These are phyloP conservation scores for Sugiyamaella mastotermitis DNA, from an alignment of 805 yeast species.

Conservation along the genomic window DNA sequence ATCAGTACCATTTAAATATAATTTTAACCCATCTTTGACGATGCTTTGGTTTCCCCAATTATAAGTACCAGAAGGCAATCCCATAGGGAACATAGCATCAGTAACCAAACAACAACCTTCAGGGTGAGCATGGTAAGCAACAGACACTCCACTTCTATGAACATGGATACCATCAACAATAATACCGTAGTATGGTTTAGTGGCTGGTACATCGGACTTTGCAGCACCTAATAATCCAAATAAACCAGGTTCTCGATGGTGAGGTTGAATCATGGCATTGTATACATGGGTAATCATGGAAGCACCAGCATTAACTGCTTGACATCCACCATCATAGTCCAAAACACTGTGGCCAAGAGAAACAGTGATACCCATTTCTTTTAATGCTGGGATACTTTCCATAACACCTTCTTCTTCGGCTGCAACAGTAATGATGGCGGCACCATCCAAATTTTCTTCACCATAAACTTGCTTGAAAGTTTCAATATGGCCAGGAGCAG, in stretches of 20 bases:
- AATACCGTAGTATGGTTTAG: conserved; percentile 45
- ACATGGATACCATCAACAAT: conserved; percentile 57
- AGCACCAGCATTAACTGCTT: conserved; percentile 48
- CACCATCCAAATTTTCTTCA: conserved; percentile 32
- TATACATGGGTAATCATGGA: conserved; percentile 56
- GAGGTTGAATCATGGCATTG: conserved; percentile 58
- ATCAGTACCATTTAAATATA: conserved; percentile 46
- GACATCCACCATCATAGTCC: conserved; percentile 28
- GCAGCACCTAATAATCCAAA: conserved; percentile 42
- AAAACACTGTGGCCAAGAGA: conserved; percentile 46
- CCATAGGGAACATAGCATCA: conserved; percentile 54
- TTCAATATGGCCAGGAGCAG: conserved; percentile 30
- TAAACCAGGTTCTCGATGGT: conserved; percentile 53
- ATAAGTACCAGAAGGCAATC: conserved; percentile 52
- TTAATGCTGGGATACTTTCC: conserved; percentile 36
- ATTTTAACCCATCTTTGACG: conserved; percentile 41
- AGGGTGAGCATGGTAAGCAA: conserved; percentile 47
- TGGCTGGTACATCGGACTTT: conserved; percentile 13
- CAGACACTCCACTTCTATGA: conserved; percentile 45
- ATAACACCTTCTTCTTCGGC: conserved; percentile 45
- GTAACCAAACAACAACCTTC: conserved; percentile 52
- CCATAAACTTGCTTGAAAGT: conserved; percentile 35
- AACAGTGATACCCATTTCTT: conserved; percentile 32
- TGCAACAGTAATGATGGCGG: conserved; percentile 44
- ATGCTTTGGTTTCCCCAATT: conserved; percentile 45